phyloP scores from a whole-genome alignment of 768 basidiomycete genomes.

The Hericium erinaceus region DNA sequence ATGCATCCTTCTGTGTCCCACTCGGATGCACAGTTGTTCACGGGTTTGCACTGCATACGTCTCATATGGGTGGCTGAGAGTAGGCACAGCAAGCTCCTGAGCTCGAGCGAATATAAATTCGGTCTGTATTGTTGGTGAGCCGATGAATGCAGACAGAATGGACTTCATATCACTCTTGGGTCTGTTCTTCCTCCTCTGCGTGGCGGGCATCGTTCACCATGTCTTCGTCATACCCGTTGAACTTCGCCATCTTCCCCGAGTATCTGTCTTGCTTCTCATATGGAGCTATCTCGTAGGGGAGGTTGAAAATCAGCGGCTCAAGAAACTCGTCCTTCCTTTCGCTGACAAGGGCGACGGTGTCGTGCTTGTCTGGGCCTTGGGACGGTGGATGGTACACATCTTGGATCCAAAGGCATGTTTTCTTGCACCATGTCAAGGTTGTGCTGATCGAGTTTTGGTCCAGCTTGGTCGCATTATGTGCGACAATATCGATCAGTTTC shows the following conservation, averaged over 20 bases:
- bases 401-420: constrained; percentile 1
- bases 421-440: too few relatives aligned
- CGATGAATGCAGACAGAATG: too few relatives aligned
- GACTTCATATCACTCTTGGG: neutral
- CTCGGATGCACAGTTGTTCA: too few relatives aligned
- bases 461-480: neutral
- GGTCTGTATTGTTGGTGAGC: too few relatives aligned
- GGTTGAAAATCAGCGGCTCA: constrained; percentile 3
- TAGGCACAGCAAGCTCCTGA: too few relatives aligned
- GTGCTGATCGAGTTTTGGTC: neutral
- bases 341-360: constrained; percentile 2
- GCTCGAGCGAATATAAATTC: too few relatives aligned
- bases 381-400: constrained; percentile 7
- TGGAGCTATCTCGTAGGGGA: neutral
- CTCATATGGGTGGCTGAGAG: too few relatives aligned
- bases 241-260: neutral
- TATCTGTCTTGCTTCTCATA: neutral
- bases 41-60: too few relatives aligned
- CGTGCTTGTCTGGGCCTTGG: constrained; percentile 4
- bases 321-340: constrained; percentile 5
- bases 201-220: neutral
- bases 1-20: too few relatives aligned
- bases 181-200: neutral
- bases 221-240: neutral
- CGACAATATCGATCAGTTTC: neutral